Percentiles rank a stretch among this genome's conserved stretches.
phyloP scores from a whole-genome alignment of 2,329 filamentous ascomycete genomes.

The Hypoxylon sp. region DNA sequence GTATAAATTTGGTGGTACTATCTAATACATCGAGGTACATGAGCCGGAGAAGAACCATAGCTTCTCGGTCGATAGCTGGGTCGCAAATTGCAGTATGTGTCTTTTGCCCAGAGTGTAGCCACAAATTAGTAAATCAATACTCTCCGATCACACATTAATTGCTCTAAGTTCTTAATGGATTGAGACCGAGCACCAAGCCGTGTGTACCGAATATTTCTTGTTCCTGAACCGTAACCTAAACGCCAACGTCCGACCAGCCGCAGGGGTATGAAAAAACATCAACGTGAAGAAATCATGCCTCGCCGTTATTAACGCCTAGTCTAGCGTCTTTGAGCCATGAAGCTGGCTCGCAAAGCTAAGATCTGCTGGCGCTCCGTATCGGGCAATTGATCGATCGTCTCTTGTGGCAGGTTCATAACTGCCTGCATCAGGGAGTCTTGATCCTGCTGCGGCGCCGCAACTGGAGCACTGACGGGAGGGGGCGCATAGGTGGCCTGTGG shows the following conservation, averaged over 20 bases:
- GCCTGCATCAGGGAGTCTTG: slow-evolving; percentile 80
- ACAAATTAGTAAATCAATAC: too few species aligned
- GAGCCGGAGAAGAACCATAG: too few species aligned
- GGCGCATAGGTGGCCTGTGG: slow-evolving; percentile 53
- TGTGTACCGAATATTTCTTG: slow-evolving; percentile 24
- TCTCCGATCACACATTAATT: slow-evolving; percentile 3
- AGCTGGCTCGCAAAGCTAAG: slow-evolving; percentile 74
- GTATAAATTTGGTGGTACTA: too few species aligned
- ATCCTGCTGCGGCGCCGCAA: slow-evolving; percentile 55
- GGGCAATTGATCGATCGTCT: slow-evolving; percentile 80
- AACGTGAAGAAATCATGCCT: slow-evolving; percentile 3
- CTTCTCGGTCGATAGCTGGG: too few species aligned
- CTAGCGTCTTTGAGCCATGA: slow-evolving; percentile 55
- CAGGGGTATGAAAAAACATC: slow-evolving; percentile 30
- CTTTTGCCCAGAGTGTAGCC: too few species aligned
- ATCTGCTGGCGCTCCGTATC: slow-evolving; percentile 82
- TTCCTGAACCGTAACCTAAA: slow-evolving; percentile 32
- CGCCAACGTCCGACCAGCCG: slow-evolving; percentile 25
- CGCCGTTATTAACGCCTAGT: background rate
- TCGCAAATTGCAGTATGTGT: too few species aligned
- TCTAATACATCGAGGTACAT: too few species aligned
- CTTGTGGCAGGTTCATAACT: slow-evolving; percentile 80
- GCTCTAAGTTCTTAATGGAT: background rate
- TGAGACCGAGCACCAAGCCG: slow-evolving; percentile 10
- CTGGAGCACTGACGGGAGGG: slow-evolving; percentile 49